Base-by-base conservation (phyloP, 768 basidiomycete species). In the Hygrocybe punicea region DNA sequence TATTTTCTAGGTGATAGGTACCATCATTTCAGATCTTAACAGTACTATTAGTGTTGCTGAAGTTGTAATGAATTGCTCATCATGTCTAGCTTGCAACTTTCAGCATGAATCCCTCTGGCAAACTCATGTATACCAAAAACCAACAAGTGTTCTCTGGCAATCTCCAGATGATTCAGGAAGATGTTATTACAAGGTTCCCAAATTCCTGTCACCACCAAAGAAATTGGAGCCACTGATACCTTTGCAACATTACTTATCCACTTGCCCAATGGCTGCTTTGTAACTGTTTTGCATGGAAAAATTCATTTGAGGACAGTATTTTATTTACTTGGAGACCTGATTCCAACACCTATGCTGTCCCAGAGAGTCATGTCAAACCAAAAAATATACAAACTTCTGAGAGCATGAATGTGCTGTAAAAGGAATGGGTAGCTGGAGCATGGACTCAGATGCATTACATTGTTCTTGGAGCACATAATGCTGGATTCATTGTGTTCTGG, bases 261-360 rank as follows among this genome's bases (percentile, higher is more conserved):
- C n/a, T n/a, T n/a, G n/a, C n/a, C n/a, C n/a, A n/a, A n/a, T n/a
- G n/a, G n/a, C n/a, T n/a, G n/a, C n/a, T n/a, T n/a, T n/a, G n/a
- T n/a, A n/a, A n/a, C n/a, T n/a, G n/a, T n/a, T n/a, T n/a, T n/a
- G n/a, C n/a, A n/a, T n/a, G n/a, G n/a, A n/a, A n/a, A n/a, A n/a
- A n/a, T n/a, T n/a, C n/a, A n/a, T n/a, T n/a, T n/a, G n/a, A n/a
- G n/a, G n/a, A n/a, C n/a, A 95, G 94, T 1, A 82, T 86, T 40
- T 89, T 90, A 0, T 98, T 98, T 69, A 96, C 97, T 0, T 98
- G 97, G 97, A 94, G 92, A 0, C 81, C 84, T 1, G 97, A 99
- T 67, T 93, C 90, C 13, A 98, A 96, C 65, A 98, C 95, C 1
- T 99, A 99, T 63, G 97, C 96, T 1, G 89, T 98, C 1, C 78